Evolutionary conservation across 2,329 filamentous ascomycete species (phyloP).

Genomic region (Ceratocystiopsis sp.): DNA sequence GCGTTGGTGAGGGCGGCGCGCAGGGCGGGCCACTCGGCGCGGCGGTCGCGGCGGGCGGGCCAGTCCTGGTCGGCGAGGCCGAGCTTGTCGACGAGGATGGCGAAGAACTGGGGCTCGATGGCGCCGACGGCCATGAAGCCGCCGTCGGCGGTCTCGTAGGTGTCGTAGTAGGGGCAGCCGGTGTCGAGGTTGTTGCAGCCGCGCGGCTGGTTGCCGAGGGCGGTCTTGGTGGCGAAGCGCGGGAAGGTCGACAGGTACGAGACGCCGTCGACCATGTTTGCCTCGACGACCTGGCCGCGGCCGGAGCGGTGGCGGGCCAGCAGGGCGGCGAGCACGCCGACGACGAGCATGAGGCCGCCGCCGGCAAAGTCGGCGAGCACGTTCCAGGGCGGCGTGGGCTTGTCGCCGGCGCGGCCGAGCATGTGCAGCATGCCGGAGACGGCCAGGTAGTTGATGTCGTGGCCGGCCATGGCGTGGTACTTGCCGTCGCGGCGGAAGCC

Average conservation of each 20-base stretch:
- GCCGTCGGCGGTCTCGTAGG: conserved; percentile 68
- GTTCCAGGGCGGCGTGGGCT: conserved; percentile 67
- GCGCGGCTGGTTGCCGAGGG: conserved; percentile 43
- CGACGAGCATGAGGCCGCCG: conserved; percentile 65
- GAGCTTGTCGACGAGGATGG: conserved; percentile 47
- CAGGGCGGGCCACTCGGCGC: conserved; percentile 50
- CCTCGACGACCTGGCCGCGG: conserved; percentile 75
- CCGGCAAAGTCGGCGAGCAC: conserved; percentile 84
- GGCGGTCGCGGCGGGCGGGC: conserved; percentile 38
- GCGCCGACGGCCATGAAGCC: conserved; percentile 78
- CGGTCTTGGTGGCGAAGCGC: conserved; percentile 46
- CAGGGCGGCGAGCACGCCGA: conserved; percentile 69
- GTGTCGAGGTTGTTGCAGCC: conserved; percentile 70
- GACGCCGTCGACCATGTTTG: conserved; percentile 90
- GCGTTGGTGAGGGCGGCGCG: conserved; percentile 37
- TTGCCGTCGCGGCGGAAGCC: conserved; percentile 78
- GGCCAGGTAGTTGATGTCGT: conserved; percentile 93
- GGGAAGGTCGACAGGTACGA: conserved; percentile 67
- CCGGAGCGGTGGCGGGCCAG: conserved; percentile 47
- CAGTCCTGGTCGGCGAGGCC: conserved; percentile 32
- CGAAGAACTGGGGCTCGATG: conserved; percentile 76
- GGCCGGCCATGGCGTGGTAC: conserved; percentile 77
- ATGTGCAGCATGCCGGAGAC: conserved; percentile 65
- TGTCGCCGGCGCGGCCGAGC: conserved; percentile 51
- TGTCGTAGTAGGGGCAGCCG: conserved; percentile 76